Conservation (phyloP, 768 basidiomycete species). For the Termitomyces sp. region DNA sequence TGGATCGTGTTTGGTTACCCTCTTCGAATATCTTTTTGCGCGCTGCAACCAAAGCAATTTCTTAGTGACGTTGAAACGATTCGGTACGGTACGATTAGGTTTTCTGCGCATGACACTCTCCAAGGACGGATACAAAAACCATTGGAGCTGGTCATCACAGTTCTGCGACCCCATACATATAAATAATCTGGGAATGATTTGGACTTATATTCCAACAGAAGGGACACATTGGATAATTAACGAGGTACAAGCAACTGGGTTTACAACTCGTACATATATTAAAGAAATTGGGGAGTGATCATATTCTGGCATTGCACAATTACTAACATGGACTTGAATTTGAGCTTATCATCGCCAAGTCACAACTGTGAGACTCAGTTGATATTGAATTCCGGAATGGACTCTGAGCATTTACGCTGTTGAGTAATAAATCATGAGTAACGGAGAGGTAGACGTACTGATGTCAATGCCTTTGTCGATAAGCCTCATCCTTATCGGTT, state of each 20-base stretch:
- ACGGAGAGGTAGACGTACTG: background rate
- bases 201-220: no score
- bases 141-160: no score
- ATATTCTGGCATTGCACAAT: background rate
- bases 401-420: background rate
- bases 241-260: no score
- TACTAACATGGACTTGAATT: background rate
- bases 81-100: no score
- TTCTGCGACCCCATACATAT: no score
- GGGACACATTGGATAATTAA: no score
- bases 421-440: background rate
- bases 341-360: background rate
- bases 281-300: background rate
- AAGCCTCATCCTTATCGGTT: background rate
- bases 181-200: no score
- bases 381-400: background rate
- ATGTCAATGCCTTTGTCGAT: background rate
- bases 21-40: no score
- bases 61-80: no score
- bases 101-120: no score
- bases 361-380: background rate
- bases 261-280: background rate
- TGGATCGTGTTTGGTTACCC: background rate
- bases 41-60: no score
- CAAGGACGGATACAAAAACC: no score